Conservation (phyloP, 129 eudicot species). For the Arctium minus region DNA sequence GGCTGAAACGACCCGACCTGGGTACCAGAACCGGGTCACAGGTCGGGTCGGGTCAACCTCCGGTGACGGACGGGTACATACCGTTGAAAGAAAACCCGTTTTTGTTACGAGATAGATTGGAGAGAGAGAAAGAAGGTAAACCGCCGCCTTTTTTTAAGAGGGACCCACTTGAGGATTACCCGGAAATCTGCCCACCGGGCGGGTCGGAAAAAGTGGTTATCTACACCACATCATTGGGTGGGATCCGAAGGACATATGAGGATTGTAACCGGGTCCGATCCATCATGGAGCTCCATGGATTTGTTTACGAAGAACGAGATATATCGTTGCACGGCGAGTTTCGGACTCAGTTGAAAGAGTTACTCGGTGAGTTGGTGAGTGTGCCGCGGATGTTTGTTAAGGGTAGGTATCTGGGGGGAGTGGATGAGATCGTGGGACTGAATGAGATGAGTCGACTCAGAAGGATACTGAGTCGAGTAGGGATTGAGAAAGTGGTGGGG, state of each 20-base stretch:
- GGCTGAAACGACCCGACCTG: background rate
- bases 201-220: conserved; percentile 69
- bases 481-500: conserved; percentile 71
- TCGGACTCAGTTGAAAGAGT: conserved; percentile 53
- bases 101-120: conserved; percentile 51
- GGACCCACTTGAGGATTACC: conserved; percentile 76
- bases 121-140: conserved; percentile 73
- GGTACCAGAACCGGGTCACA: conserved; percentile 16
- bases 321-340: conserved; percentile 63
- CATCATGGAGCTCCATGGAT: conserved; percentile 61
- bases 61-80: conserved; percentile 36
- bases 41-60: conserved; percentile 19
- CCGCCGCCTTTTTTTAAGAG: conserved; percentile 31
- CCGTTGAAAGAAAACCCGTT: conserved; percentile 76
- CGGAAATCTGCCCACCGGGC: conserved; percentile 83
- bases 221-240: conserved; percentile 87
- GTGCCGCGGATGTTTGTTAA: conserved; percentile 83
- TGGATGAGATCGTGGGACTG: conserved; percentile 67
- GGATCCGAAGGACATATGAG: conserved; percentile 74
- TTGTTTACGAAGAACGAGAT: conserved; percentile 74
- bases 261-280: conserved; percentile 64
- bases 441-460: conserved; percentile 71
- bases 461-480: conserved; percentile 63
- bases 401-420: conserved; percentile 82
- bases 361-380: conserved; percentile 40